These are phyloP conservation scores for Ogataea henricii DNA, from an alignment of 805 yeast species.

Conservation along the genomic window DNA sequence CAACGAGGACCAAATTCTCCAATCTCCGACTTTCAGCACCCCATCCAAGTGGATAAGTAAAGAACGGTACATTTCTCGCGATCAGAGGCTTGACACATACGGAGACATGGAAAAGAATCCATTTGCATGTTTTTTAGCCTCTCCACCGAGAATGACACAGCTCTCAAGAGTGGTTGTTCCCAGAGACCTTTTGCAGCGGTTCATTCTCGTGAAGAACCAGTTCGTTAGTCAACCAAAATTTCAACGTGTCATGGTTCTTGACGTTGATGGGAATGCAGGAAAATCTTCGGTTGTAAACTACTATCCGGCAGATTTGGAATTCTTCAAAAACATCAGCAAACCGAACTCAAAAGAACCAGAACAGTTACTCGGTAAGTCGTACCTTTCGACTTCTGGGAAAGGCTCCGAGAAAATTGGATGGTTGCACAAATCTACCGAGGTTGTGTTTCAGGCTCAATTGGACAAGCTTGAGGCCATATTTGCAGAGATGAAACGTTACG, in stretches of 20 bases:
- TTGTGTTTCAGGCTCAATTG: constrained; percentile 8
- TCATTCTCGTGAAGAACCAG: constrained; percentile 28
- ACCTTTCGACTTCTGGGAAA: background rate
- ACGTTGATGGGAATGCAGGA: constrained; percentile 1
- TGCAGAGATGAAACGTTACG: background rate
- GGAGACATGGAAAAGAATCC: constrained; percentile 34
- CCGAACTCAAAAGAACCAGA: background rate
- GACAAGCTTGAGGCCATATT: constrained; percentile 9
- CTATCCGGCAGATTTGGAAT: constrained; percentile 11
- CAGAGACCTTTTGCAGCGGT: constrained; percentile 37
- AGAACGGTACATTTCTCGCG: constrained; percentile 11
- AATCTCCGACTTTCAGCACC: constrained; percentile 24
- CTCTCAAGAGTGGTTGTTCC: constrained; percentile 41
- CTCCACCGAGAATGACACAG: constrained; percentile 47
- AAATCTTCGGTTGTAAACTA: constrained; percentile 3
- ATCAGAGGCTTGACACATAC: constrained; percentile 24
- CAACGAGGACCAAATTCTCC: background rate
- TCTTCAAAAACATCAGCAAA: constrained; percentile 1
- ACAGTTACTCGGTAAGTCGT: constrained; percentile 1
- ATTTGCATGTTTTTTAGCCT: constrained; percentile 41
- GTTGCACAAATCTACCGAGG: constrained; percentile 12
- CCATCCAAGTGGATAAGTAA: constrained; percentile 30
- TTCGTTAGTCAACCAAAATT: constrained; percentile 9
- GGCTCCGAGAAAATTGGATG: constrained; percentile 11
- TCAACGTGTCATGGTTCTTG: constrained; percentile 17